Percentiles rank a stretch among this genome's conserved stretches.
Evolutionary conservation across 768 basidiomycete species (phyloP).

Genomic region (Rhizopogon vulgaris): DNA sequence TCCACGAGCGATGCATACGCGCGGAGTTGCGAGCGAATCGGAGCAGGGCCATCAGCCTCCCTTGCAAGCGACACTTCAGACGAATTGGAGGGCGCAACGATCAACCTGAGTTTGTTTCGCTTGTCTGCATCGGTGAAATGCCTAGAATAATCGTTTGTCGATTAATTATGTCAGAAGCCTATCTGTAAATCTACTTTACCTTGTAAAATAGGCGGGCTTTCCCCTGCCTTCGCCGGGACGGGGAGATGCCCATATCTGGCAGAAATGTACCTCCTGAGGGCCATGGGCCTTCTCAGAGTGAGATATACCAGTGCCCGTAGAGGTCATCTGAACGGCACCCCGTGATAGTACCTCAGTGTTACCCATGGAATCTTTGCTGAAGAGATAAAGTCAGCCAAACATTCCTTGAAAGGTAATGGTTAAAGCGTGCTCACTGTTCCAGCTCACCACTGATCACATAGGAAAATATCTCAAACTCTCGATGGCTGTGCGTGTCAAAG

Average conservation of each 20-base stretch:
- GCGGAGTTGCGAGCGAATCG: conserved; percentile 62
- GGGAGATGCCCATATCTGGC: conserved; percentile 68
- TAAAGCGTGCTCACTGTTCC: conserved; percentile 56
- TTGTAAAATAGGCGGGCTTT: conserved; percentile 78
- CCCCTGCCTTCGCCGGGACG: conserved; percentile 18
- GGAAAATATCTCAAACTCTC: conserved; percentile 88
- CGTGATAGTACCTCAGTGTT: conserved; percentile 86
- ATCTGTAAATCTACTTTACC: conserved; percentile 28
- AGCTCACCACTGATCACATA: conserved; percentile 77
- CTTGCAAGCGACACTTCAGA: conserved; percentile 55
- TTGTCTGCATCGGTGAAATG: conserved; percentile 83
- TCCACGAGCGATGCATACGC: conserved; percentile 75
- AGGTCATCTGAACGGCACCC: conserved; percentile 88
- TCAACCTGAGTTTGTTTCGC: conserved; percentile 56
- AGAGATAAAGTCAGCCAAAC: not conserved
- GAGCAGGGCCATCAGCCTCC: conserved; percentile 74
- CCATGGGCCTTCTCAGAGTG: conserved; percentile 69
- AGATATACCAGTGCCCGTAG: conserved; percentile 85
- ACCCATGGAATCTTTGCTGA: conserved; percentile 85
- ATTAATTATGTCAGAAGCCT: not conserved
- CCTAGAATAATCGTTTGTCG: conserved; percentile 19
- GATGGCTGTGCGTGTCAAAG: conserved; percentile 81
- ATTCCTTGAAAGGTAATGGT: not conserved
- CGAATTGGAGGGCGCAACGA: conserved; percentile 70
- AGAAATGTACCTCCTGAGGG: conserved; percentile 44